Evolutionary conservation across 495 filamentous ascomycete genomes (phyloP), one percentile per base, ranked within the genome.

Genomic region (Hamigera avellanea): DNA sequence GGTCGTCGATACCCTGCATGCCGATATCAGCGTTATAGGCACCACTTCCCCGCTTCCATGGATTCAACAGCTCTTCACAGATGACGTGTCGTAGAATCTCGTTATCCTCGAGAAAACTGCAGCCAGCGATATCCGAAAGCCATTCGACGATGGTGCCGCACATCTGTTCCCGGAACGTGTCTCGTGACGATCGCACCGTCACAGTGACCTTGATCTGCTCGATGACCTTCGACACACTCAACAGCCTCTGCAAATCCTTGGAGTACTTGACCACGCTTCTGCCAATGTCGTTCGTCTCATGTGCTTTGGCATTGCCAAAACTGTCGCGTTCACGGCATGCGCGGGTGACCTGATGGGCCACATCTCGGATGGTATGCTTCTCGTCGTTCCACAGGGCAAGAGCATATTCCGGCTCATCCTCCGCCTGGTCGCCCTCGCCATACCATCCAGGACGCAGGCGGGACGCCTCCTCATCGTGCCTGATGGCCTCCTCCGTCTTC

Each of bases 381-480:
- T 98, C 91, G 42, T 98, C 91, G 46, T 98, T 98, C 91, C 91
- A 98, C 6, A 98, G 65, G 14, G 95, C 57, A n/a, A 98, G 61
- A 3, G 85, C 78, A 53, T 78, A 98, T 48, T 95, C 86, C 10
- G 77, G 70, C 15, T 75, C 60, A 15, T 66, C 65, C 15, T 76
- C 69, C 21, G 49, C 45, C 19, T 58, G 59, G 39, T 80, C 70
- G 1, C 75, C 76, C 1, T 67, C 62, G 8, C 76, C 76, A 48
- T 82, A 88, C 63, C 86, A 93, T 13, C 72, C 72, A 0, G 81
- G 71, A 12, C 72, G 72, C 25, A 98, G 59, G 27, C 86, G 68
- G 9, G 91, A 94, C 40, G 70, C 69, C 34, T 69, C 67, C 60
- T 96, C 91, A 53, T 98, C 93, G 36, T 76, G 67, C 40, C 72